Percentiles rank a stretch among this genome's conserved stretches.
Evolutionary conservation across 169 alveolate genomes (phyloP).

Genomic region (Toxoplasma gondii): DNA sequence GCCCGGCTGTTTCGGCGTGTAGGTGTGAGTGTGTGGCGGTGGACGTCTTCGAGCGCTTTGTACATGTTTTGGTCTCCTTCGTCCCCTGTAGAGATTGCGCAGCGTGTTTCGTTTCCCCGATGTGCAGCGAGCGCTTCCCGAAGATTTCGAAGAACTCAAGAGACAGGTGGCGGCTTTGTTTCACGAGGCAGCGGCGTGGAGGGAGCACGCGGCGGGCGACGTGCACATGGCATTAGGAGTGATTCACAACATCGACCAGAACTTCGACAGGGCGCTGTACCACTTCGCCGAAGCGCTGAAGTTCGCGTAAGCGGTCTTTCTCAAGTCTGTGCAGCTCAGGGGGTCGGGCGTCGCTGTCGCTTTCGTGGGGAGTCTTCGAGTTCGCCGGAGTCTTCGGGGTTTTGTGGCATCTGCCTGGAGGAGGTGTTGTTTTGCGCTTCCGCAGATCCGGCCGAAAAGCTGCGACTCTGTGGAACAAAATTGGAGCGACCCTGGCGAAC

Average conservation of each 20-base stretch:
- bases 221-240: slow-evolving; percentile 86
- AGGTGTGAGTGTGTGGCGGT: neutral
- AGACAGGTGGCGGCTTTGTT: slow-evolving; percentile 71
- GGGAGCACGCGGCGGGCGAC: slow-evolving; percentile 78
- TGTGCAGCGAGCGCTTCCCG: slow-evolving; percentile 51
- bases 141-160: slow-evolving; percentile 68
- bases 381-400: no score
- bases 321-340: neutral
- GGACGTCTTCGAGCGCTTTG: slow-evolving; percentile 25
- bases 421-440: neutral
- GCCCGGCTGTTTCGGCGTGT: neutral
- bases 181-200: slow-evolving; percentile 69
- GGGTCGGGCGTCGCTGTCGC: neutral
- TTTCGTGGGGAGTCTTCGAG: no score
- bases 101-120: neutral
- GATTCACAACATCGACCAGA: slow-evolving; percentile 83
- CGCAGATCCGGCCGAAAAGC: slow-evolving; percentile 81
- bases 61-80: neutral
- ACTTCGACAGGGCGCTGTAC: slow-evolving; percentile 81
- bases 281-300: slow-evolving; percentile 54
- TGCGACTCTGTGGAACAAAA: slow-evolving; percentile 86
- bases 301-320: neutral
- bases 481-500: slow-evolving; percentile 90
- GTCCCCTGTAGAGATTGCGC: no score
- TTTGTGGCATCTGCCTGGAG: no score